Evolutionary conservation across 371 early-diverging fungal species (phyloP).

Genomic region (Basidiobolus meristosporus): DNA sequence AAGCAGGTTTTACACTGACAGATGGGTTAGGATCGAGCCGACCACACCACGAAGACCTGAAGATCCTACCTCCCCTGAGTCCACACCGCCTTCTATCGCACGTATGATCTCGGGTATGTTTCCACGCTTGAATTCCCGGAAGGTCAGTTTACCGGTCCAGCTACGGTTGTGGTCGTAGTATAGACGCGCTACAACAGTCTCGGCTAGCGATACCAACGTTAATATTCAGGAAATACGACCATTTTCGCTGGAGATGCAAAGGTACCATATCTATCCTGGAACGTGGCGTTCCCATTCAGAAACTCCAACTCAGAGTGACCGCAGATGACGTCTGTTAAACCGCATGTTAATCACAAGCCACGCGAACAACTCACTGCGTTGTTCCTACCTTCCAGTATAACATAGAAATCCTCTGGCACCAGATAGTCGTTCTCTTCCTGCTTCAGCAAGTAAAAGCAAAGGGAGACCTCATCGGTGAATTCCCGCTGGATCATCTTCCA

Average conservation of each 20-base stretch:
- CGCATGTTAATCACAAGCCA: neutral
- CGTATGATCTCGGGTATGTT: slow-evolving; percentile 32
- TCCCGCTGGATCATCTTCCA: neutral
- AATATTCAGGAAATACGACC: neutral
- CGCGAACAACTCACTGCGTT: slow-evolving; percentile 5
- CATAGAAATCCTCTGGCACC: slow-evolving; percentile 10
- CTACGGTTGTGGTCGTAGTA: slow-evolving; percentile 51
- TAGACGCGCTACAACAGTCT: slow-evolving; percentile 72
- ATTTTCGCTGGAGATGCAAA: too few species aligned
- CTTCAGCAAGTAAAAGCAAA: slow-evolving; percentile 2
- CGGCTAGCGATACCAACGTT: slow-evolving; percentile 10
- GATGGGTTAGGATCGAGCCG: slow-evolving; percentile 11
- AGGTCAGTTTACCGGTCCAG: slow-evolving; percentile 44
- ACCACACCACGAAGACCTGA: neutral
- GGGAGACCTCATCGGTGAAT: neutral
- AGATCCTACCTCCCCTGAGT: slow-evolving; percentile 51
- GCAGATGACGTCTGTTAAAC: neutral
- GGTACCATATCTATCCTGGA: neutral
- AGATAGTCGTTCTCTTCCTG: slow-evolving; percentile 5
- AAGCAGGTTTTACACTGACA: slow-evolving; percentile 23
- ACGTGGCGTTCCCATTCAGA: neutral
- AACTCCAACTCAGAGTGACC: neutral
- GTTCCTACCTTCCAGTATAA: slow-evolving; percentile 6
- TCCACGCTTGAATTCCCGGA: slow-evolving; percentile 41
- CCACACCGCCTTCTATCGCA: slow-evolving; percentile 37